A percentile compares a stretch with the other conserved stretches of the same genome.
Conservation (phyloP, 257 asterid genomes). For the Voacanga thouarsii region DNA sequence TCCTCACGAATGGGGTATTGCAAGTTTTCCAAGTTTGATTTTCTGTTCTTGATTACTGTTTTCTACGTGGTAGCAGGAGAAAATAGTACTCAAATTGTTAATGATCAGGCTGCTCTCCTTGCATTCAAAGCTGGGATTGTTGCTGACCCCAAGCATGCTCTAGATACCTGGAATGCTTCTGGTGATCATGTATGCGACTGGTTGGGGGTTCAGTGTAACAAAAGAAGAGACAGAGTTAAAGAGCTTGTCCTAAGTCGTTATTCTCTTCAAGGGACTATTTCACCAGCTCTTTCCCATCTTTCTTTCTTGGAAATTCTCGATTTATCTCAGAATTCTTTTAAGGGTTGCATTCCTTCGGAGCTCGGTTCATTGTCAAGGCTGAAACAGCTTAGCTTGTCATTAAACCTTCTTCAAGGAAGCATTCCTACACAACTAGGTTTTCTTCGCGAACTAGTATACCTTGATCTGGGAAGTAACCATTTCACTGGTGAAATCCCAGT, state of each 20-base stretch:
- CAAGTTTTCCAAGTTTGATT: slow-evolving; percentile 36
- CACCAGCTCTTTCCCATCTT: slow-evolving; percentile 53
- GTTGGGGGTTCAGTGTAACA: slow-evolving; percentile 59
- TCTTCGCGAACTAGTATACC: slow-evolving; percentile 46
- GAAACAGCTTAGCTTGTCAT: slow-evolving; percentile 55
- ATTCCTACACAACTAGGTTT: slow-evolving; percentile 53
- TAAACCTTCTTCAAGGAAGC: slow-evolving; percentile 53
- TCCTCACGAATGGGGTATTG: slow-evolving; percentile 33
- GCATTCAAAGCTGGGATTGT: slow-evolving; percentile 54
- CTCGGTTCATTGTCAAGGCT: slow-evolving; percentile 47
- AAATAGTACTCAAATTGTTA: slow-evolving; percentile 24
- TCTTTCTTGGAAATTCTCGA: slow-evolving; percentile 55
- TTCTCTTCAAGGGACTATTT: slow-evolving; percentile 54
- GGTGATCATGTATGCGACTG: slow-evolving; percentile 50
- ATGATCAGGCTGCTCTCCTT: slow-evolving; percentile 55
- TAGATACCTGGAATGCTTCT: slow-evolving; percentile 50
- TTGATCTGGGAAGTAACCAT: slow-evolving; percentile 64
- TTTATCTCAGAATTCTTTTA: slow-evolving; percentile 57
- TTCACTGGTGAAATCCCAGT: slow-evolving; percentile 57
- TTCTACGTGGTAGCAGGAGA: slow-evolving; percentile 33
- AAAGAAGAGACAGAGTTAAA: slow-evolving; percentile 31
- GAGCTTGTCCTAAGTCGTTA: slow-evolving; percentile 61
- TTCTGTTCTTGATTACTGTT: slow-evolving; percentile 33
- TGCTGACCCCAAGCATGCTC: slow-evolving; percentile 45
- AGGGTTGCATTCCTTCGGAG: slow-evolving; percentile 56